These are phyloP conservation scores for Bacidia rubella DNA, from an alignment of 495 filamentous ascomycete genomes.

Conservation along the genomic window DNA sequence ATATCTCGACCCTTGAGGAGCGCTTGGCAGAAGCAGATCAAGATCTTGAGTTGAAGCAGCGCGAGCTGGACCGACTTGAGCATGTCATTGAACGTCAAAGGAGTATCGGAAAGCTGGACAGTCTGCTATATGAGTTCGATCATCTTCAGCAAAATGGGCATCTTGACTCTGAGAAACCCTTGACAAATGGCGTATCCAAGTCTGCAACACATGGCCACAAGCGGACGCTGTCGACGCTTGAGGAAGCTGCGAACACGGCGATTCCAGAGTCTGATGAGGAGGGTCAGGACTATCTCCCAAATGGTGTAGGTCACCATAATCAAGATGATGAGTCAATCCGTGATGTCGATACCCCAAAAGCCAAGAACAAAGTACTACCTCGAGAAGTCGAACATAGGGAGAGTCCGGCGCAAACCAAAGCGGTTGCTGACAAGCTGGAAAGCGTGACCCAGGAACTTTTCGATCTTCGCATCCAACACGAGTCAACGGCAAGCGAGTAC, in stretches of 20 bases:
- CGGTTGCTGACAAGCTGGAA: conserved; percentile 86
- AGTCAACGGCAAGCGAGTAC: conserved; percentile 66
- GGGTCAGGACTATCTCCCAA: conserved; percentile 12
- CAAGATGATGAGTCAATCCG: neutral
- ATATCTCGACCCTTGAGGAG: conserved; percentile 94
- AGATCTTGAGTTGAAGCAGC: conserved; percentile 91
- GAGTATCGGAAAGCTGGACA: conserved; percentile 88
- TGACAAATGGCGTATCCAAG: conserved; percentile 15
- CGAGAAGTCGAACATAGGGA: conserved; percentile 30
- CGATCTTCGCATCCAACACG: conserved; percentile 80
- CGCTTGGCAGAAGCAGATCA: conserved; percentile 91
- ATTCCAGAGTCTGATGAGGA: conserved; percentile 43
- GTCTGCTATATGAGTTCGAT: conserved; percentile 80
- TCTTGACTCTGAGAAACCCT: conserved; percentile 1
- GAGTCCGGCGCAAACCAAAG: conserved; percentile 70
- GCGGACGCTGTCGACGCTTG: conserved; percentile 22
- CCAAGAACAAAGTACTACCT: conserved; percentile 15
- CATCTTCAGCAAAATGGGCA: conserved; percentile 51
- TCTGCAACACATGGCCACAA: conserved; percentile 4
- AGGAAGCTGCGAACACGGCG: conserved; percentile 36
- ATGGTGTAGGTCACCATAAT: conserved; percentile 1
- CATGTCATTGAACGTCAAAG: conserved; percentile 92
- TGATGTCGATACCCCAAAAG: conserved; percentile 19
- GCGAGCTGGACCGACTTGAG: conserved; percentile 85
- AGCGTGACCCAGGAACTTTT: conserved; percentile 85